Evolutionary conservation across 2,329 filamentous ascomycete species (phyloP).

Genomic region (Aspergillus japonicus): DNA sequence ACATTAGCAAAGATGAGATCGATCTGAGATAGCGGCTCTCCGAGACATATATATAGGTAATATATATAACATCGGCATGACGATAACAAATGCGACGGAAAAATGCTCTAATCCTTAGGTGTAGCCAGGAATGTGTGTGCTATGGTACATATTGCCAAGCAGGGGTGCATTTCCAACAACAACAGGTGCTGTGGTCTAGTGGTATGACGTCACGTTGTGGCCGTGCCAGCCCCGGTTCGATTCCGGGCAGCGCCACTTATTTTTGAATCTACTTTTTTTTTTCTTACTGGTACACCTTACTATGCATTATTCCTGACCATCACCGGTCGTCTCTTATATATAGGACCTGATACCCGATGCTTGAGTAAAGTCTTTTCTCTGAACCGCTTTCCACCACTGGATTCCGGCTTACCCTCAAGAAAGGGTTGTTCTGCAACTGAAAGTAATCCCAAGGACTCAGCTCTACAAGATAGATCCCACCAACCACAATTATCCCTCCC

Average conservation of each 20-base stretch:
- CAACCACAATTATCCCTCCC: background rate
- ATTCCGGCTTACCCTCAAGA: too few relatives aligned
- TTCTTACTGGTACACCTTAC: background rate
- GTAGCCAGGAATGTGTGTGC: too few relatives aligned
- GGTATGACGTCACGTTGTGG: slow-evolving; percentile 31
- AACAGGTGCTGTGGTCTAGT: slow-evolving; percentile 24
- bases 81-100: too few relatives aligned
- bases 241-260: slow-evolving; percentile 25
- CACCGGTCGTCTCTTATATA: background rate
- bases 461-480: background rate
- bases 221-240: slow-evolving; percentile 30
- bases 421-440: background rate
- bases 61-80: too few relatives aligned
- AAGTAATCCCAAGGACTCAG: background rate
- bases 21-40: too few relatives aligned
- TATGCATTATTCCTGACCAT: background rate
- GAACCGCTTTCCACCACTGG: background rate
- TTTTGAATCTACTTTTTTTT: slow-evolving; percentile 9
- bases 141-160: too few relatives aligned
- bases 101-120: too few relatives aligned
- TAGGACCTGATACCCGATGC: too few relatives aligned
- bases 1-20: too few relatives aligned
- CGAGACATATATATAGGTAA: too few relatives aligned
- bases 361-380: background rate
- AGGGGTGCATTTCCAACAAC: background rate